Evolutionary conservation across 169 alveolate genomes (phyloP), one percentile per base, ranked within the genome.

Genomic region (Amoebophrya sp.): DNA sequence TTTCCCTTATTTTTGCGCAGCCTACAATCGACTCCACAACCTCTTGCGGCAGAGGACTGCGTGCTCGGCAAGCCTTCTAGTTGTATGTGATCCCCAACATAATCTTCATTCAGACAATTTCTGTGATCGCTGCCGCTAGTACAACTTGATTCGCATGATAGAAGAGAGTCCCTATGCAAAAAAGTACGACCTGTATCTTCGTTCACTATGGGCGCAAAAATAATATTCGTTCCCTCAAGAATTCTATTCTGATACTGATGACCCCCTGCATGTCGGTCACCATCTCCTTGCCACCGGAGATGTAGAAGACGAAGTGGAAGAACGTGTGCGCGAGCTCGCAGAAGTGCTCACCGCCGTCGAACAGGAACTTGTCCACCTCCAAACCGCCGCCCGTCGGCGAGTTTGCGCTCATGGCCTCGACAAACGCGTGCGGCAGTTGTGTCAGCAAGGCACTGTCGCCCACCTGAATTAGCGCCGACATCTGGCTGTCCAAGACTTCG

Each of bases 201-300:
- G n/a, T n/a, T n/a, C n/a, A n/a, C n/a, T n/a, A n/a, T n/a, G n/a
- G n/a, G n/a, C n/a, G n/a, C n/a, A n/a, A n/a, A n/a, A n/a, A n/a
- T n/a, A n/a, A n/a, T n/a, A n/a, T n/a, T n/a, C 29, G 66, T 47
- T 12, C 29, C 66, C 66, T 7, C 18, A 47, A 47, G 18, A 18
- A 47, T 2, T 25, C 32, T 66, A 2, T 2, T 66, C 83, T n/a
- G 83, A n/a, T n/a, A n/a, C n/a, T 66, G 83, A 66, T 2, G 12
- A 66, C 83, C 18, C 83, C 83, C 83, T 66, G 83, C 7, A 66
- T 2, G 83, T 66, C 83, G 83, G 83, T 66, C 32, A 66, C 32
- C 39, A 66, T 66, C 32, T 66, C 83, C 32, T 25, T 7, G 29
- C 83, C 83, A 25, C 35, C 12, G 35, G 83, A 66, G 35, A 66